Evolutionary conservation across 2,329 filamentous ascomycete species (phyloP).

Genomic region (Ascomycota sp.): DNA sequence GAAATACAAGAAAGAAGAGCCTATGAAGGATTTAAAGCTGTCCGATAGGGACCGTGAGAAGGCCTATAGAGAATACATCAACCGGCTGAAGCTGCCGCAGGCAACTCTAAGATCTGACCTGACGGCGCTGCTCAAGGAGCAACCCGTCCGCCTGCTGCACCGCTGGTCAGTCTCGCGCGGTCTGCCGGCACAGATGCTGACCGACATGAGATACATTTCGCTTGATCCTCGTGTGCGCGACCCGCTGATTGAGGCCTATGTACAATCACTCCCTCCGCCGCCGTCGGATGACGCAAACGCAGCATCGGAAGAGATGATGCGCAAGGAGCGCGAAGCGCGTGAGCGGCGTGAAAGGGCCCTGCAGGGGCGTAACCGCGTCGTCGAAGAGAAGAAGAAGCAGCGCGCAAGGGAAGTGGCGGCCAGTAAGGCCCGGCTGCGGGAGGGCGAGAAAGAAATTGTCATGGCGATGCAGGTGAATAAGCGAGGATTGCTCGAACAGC

Average conservation of each 20-base stretch:
- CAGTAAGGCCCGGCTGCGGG: constrained; percentile 39
- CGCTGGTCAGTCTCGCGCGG: constrained; percentile 31
- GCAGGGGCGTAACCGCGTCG: constrained; percentile 38
- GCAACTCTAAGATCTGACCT: constrained; percentile 51
- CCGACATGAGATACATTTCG: constrained; percentile 50
- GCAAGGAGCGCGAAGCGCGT: constrained; percentile 27
- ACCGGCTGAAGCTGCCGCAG: constrained; percentile 42
- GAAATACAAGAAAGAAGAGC: constrained; percentile 64
- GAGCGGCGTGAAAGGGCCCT: constrained; percentile 44
- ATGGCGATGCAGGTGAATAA: constrained; percentile 49
- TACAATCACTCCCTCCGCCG: constrained; percentile 40
- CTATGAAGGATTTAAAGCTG: constrained; percentile 56
- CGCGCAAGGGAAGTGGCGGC: constrained; percentile 37
- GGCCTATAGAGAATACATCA: constrained; percentile 55
- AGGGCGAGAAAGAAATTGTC: constrained; percentile 48
- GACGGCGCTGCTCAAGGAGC: constrained; percentile 38
- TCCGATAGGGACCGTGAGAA: constrained; percentile 63
- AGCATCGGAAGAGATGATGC: constrained; percentile 21
- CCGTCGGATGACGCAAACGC: constrained; percentile 18
- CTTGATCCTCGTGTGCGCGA: constrained; percentile 41
- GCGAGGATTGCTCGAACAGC: constrained; percentile 41
- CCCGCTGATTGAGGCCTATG: constrained; percentile 42
- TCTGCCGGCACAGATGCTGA: constrained; percentile 40
- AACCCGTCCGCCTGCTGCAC: constrained; percentile 39
- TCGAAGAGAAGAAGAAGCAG: constrained; percentile 41